These are phyloP conservation scores for Fagus crenata DNA, from an alignment of 306 rosid species.

Conservation along the genomic window DNA sequence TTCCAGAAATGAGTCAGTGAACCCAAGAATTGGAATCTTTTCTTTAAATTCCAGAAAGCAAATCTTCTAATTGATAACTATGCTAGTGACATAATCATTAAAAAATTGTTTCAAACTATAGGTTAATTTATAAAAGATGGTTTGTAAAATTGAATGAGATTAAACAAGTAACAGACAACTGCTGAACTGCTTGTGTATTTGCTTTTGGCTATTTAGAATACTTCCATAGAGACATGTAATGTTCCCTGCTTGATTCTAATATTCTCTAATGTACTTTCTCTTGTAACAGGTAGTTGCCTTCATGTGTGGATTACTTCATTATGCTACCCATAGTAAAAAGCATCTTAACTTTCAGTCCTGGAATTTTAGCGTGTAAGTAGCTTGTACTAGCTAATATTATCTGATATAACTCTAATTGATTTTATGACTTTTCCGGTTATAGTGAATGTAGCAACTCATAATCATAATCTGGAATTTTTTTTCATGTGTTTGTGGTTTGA, in stretches of 20 bases:
- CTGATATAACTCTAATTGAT: slow-evolving; percentile 1
- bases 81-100: neutral
- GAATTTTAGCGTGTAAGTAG: slow-evolving; percentile 86
- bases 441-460: slow-evolving; percentile 7
- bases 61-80: neutral
- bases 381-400: neutral
- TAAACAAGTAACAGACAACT: neutral
- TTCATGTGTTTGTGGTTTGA: slow-evolving; percentile 6
- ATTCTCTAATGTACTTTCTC: slow-evolving; percentile 1
- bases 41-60: neutral
- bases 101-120: too few species aligned
- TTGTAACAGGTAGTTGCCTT: slow-evolving; percentile 73
- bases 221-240: neutral
- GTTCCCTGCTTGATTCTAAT: slow-evolving; percentile 17
- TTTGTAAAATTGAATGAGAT: neutral
- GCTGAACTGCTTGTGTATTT: neutral
- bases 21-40: neutral
- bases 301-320: slow-evolving; percentile 80
- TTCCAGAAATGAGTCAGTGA: neutral
- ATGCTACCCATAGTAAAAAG: slow-evolving; percentile 53
- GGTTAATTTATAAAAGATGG: neutral
- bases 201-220: slow-evolving; percentile 5
- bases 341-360: slow-evolving; percentile 70
- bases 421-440: neutral
- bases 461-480: slow-evolving; percentile 22